Evolutionary conservation across 2,329 filamentous ascomycete genomes (phyloP).

Genomic region (Talaromyces funiculosus): DNA sequence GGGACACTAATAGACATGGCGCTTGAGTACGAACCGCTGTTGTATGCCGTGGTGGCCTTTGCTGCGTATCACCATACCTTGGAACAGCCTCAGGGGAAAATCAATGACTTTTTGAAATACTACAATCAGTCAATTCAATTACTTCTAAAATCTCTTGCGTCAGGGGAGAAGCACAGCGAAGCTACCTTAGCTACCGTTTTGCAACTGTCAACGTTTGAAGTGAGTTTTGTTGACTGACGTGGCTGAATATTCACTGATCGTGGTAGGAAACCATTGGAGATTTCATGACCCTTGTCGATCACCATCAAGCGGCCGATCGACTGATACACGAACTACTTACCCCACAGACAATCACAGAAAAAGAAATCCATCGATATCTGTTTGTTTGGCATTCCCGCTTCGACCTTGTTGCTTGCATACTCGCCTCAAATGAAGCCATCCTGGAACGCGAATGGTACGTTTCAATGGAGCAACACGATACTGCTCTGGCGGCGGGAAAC

Average conservation of each 20-base stretch:
- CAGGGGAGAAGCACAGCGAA: conserved; percentile 63
- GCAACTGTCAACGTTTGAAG: conserved; percentile 89
- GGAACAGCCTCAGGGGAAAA: conserved; percentile 62
- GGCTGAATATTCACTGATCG: conserved; percentile 3
- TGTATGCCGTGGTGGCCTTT: conserved; percentile 84
- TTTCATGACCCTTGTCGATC: conserved; percentile 87
- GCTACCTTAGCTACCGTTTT: conserved; percentile 80
- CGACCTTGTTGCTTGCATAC: conserved; percentile 75
- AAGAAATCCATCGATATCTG: conserved; percentile 64
- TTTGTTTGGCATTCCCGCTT: conserved; percentile 88
- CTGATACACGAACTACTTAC: conserved; percentile 74
- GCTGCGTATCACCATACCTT: conserved; percentile 80
- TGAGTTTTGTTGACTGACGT: conserved; percentile 36
- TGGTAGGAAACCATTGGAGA: conserved; percentile 85
- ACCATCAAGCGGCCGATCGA: conserved; percentile 82
- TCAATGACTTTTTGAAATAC: conserved; percentile 78
- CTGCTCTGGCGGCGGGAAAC: conserved; percentile 52
- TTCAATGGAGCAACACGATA: conserved; percentile 58
- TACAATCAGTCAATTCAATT: conserved; percentile 83
- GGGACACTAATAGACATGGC: conserved; percentile 66
- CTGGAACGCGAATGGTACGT: conserved; percentile 75
- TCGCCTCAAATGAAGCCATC: conserved; percentile 70
- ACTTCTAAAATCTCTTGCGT: conserved; percentile 65
- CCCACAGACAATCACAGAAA: conserved; percentile 66
- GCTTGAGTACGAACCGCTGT: conserved; percentile 68